These are phyloP conservation scores for Aspergillus costaricaensis DNA, from an alignment of 2,329 filamentous ascomycete species.

Conservation along the genomic window DNA sequence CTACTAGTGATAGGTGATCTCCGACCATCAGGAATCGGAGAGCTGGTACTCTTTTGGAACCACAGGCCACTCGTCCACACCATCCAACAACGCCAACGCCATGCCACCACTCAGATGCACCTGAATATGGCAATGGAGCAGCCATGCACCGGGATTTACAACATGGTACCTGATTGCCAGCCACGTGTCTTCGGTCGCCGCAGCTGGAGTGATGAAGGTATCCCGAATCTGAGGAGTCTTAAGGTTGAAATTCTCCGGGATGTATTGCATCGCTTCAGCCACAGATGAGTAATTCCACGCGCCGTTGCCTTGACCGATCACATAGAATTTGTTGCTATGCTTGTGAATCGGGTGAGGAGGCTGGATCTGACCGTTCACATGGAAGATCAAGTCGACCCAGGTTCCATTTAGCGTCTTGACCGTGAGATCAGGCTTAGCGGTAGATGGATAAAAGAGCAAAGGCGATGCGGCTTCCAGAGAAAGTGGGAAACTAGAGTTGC, in stretches of 20 bases:
- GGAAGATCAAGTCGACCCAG: slow-evolving; percentile 61
- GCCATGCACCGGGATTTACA: slow-evolving; percentile 56
- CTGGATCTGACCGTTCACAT: slow-evolving; percentile 48
- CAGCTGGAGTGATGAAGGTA: slow-evolving; percentile 45
- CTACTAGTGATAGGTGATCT: too few species aligned
- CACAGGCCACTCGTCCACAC: slow-evolving; percentile 38
- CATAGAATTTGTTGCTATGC: slow-evolving; percentile 62
- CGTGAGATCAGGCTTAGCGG: slow-evolving; percentile 48
- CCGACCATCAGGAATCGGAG: neutral
- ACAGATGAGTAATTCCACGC: slow-evolving; percentile 56
- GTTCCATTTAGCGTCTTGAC: slow-evolving; percentile 50
- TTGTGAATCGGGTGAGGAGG: slow-evolving; percentile 65
- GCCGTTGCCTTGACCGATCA: slow-evolving; percentile 56
- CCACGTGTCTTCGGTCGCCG: slow-evolving; percentile 44
- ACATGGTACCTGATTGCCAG: slow-evolving; percentile 57
- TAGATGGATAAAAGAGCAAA: slow-evolving; percentile 50
- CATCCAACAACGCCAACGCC: slow-evolving; percentile 54
- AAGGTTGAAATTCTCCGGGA: slow-evolving; percentile 59
- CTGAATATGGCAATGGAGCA: slow-evolving; percentile 60
- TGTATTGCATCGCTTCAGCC: slow-evolving; percentile 52
- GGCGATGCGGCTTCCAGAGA: slow-evolving; percentile 44
- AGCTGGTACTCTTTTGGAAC: slow-evolving; percentile 28
- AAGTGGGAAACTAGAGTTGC: slow-evolving; percentile 43
- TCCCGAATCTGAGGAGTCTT: slow-evolving; percentile 58
- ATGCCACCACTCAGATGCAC: slow-evolving; percentile 59